These are phyloP conservation scores for Tetradesmus obliquus DNA, from an alignment of 139 green algal genomes.

Conservation along the genomic window DNA sequence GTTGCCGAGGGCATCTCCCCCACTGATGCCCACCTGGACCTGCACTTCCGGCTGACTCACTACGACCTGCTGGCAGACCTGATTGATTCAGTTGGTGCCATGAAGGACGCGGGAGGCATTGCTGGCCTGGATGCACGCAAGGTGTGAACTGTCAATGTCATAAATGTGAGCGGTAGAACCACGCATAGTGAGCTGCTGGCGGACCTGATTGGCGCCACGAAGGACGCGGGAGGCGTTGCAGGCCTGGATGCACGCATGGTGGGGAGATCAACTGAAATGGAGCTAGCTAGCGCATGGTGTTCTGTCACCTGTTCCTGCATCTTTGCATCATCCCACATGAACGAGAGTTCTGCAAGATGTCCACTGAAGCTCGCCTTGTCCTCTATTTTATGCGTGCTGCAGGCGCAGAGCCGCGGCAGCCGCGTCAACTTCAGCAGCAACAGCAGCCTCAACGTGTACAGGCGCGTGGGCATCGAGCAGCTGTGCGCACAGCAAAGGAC, in stretches of 20 bases:
- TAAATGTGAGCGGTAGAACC: no score
- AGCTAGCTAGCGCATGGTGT: no score
- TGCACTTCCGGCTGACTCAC: conserved; percentile 77
- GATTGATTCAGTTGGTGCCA: conserved; percentile 34
- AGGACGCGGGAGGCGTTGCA: conserved; percentile 44
- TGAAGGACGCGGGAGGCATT: conserved; percentile 52
- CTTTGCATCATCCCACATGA: no score
- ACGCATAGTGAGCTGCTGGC: conserved; percentile 54
- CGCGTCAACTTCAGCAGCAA: not conserved
- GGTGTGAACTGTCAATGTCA: not conserved
- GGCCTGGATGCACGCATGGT: conserved; percentile 10
- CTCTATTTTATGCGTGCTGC: not conserved
- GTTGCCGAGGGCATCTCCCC: conserved; percentile 3
- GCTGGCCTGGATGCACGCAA: conserved; percentile 16
- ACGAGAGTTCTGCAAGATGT: no score
- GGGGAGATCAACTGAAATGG: not conserved
- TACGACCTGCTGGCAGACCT: conserved; percentile 69
- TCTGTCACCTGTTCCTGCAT: no score
- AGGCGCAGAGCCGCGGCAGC: not conserved
- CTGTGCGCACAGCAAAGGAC: not conserved
- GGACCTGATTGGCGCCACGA: conserved; percentile 48
- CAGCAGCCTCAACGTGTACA: not conserved
- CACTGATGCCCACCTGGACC: conserved; percentile 60
- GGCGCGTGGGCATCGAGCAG: not conserved
- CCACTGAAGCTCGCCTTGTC: no score